Percentiles rank a stretch among this genome's conserved stretches.
These are phyloP conservation scores for Fraxinus americana DNA, from an alignment of 257 asterid species.

Conservation along the genomic window DNA sequence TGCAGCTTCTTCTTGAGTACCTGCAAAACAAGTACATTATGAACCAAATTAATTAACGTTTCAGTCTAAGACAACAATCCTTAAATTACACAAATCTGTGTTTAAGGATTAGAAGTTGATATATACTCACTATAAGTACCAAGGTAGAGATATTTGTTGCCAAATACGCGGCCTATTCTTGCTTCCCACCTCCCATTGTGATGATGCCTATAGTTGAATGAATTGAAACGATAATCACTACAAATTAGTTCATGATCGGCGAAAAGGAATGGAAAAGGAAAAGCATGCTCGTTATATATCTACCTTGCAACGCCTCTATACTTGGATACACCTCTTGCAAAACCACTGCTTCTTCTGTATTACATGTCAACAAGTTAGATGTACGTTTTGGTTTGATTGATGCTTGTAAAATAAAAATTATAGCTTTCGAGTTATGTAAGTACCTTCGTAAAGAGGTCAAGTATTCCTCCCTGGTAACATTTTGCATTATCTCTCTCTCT, in stretches of 20 bases:
- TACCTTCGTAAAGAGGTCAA: conserved; percentile 80
- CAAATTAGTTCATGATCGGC: not conserved
- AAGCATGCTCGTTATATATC: not conserved
- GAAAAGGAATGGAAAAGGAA: not conserved
- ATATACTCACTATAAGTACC: conserved; percentile 58
- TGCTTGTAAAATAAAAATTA: not conserved
- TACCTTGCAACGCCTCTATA: conserved; percentile 83
- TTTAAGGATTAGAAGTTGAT: too few relatives aligned
- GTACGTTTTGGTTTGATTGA: not conserved
- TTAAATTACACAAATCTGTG: not conserved
- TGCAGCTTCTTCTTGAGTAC: conserved; percentile 86
- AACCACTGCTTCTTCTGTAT: conserved; percentile 81
- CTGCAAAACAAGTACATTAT: conserved; percentile 30
- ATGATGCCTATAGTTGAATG: conserved; percentile 51
- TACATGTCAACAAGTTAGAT: not conserved
- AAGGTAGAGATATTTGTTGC: conserved; percentile 72
- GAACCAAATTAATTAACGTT: not conserved
- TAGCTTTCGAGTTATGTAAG: not conserved
- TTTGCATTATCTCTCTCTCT: conserved; percentile 69
- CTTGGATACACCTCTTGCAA: conserved; percentile 76
- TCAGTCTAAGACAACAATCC: not conserved
- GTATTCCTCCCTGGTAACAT: conserved; percentile 64
- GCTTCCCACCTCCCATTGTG: conserved; percentile 89
- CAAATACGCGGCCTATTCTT: conserved; percentile 70
- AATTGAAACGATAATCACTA: conserved; percentile 14